Base-by-base conservation (phyloP, 192 early-diverging fungal genomes). In the Pilobolus umbonatus region DNA sequence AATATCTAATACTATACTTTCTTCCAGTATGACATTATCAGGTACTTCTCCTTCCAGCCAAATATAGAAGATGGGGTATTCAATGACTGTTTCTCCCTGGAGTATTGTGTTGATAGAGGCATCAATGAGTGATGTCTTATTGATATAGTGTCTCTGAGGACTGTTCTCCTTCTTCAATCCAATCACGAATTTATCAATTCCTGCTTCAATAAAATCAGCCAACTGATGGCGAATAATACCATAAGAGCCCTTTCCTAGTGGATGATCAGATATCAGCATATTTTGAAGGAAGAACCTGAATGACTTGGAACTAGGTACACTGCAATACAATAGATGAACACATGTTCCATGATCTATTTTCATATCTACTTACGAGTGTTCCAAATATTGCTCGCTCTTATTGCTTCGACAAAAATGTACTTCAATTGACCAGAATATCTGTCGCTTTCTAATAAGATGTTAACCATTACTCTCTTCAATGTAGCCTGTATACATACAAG, bases 381-480 rank as follows among this genome's bases (percentile, higher is more conserved):
- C 51, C n/a, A 67, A 36, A 17, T 67, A 50, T 28, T 46, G 55
- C 31, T 67, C 57, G 5, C 60, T 44, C 3, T 39, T 26, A 36
- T 28, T 48, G 19, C 60, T 35, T 2, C 40, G 21, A 40, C 52
- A 60, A 43, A 80, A 80, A 4, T 66, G 36, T 53, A 61, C 70
- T 40, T 80, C 78, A 4, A 80, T 44, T 4, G 75, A 71, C 78
- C 78, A 80, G 12, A 68, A 55, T n/a, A 80, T 63, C 35, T 68
- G 61, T 30, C 61, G 63, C 9, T 60, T 53, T 29, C 78, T 80
- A 57, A 22, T 35, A 45, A 22, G 24, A 46, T 17, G 25, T 43
- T 5, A 43, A 17, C 19, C 14, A 17, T 43, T 43, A 17, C 9
- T 10, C 42, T 43, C n/a, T 17, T 17, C 17, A 6, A n/a, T 43